These are phyloP conservation scores for Vaccinium myrtillus DNA, from an alignment of 148 eudicot genomes.

Conservation along the genomic window DNA sequence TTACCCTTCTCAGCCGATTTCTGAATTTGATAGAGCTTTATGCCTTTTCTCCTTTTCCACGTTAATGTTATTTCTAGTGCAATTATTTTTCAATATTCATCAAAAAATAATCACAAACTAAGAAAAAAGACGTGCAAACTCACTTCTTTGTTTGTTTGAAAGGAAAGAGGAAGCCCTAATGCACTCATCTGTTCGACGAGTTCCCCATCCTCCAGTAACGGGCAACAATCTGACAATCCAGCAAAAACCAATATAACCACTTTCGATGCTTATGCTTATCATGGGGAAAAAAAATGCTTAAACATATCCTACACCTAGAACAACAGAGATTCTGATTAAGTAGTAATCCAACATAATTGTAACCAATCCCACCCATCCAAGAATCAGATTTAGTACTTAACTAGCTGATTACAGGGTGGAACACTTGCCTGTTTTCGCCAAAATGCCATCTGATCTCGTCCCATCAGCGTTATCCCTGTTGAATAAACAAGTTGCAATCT, in stretches of 20 bases:
- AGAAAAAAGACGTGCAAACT: conserved; percentile 7
- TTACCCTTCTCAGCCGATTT: not conserved
- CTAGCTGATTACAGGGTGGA: not conserved
- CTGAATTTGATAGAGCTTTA: not conserved
- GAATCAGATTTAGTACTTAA: not conserved
- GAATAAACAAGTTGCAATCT: conserved; percentile 8
- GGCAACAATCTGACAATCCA: conserved; percentile 28
- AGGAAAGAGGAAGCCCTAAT: conserved; percentile 83
- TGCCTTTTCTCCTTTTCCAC: not conserved
- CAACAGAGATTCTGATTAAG: not conserved
- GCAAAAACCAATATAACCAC: conserved; percentile 12
- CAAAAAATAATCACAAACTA: not conserved
- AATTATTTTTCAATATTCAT: not conserved
- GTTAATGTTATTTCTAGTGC: not conserved
- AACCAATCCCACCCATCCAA: not conserved
- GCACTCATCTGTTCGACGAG: conserved; percentile 52
- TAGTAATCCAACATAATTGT: not conserved
- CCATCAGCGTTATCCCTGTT: conserved; percentile 49
- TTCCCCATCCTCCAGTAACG: conserved; percentile 39
- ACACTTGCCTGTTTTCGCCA: conserved; percentile 21
- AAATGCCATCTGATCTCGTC: not conserved
- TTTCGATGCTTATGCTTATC: not conserved
- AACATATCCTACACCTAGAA: not conserved
- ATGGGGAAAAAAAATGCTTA: not conserved
- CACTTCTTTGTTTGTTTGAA: conserved; percentile 73